Evolutionary conservation across 495 filamentous ascomycete genomes (phyloP).

Genomic region (Penicillium salamii): DNA sequence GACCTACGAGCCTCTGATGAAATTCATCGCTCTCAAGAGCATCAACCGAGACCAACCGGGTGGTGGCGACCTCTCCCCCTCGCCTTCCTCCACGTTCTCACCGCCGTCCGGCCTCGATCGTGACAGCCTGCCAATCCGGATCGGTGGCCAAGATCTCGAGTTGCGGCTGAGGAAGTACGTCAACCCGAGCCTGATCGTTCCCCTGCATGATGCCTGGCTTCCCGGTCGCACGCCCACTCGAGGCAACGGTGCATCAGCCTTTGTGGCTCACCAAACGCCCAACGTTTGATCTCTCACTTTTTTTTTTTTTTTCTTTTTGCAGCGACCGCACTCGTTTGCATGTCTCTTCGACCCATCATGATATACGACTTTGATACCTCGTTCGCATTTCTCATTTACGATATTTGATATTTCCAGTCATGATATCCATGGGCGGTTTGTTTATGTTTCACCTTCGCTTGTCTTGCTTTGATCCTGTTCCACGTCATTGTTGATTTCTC

Average conservation of each 20-base stretch:
- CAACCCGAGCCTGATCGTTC: slow-evolving; percentile 44
- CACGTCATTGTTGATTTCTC: too few species aligned
- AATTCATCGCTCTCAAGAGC: slow-evolving; percentile 86
- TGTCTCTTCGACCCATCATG: slow-evolving; percentile 7
- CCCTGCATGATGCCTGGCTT: slow-evolving; percentile 46
- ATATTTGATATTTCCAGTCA: neutral
- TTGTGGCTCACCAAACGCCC: slow-evolving; percentile 21
- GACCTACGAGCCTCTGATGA: slow-evolving; percentile 80
- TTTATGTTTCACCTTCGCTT: neutral
- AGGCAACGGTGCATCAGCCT: slow-evolving; percentile 11
- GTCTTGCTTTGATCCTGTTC: neutral
- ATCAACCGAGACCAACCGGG: slow-evolving; percentile 57
- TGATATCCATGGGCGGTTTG: slow-evolving; percentile 7
- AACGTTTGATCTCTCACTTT: slow-evolving; percentile 1
- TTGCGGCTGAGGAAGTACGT: slow-evolving; percentile 45
- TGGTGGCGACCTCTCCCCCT: slow-evolving; percentile 36
- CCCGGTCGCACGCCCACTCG: slow-evolving; percentile 25
- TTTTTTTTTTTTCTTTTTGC: neutral
- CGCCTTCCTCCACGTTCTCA: slow-evolving; percentile 37
- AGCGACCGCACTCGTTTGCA: neutral
- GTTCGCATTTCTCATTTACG: slow-evolving; percentile 5
- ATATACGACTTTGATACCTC: slow-evolving; percentile 27
- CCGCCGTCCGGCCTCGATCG: slow-evolving; percentile 44
- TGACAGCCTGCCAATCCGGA: slow-evolving; percentile 39
- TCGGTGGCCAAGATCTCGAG: slow-evolving; percentile 40